These are phyloP conservation scores for Aspergillus homomorphus DNA, from an alignment of 495 filamentous ascomycete species.

Conservation along the genomic window DNA sequence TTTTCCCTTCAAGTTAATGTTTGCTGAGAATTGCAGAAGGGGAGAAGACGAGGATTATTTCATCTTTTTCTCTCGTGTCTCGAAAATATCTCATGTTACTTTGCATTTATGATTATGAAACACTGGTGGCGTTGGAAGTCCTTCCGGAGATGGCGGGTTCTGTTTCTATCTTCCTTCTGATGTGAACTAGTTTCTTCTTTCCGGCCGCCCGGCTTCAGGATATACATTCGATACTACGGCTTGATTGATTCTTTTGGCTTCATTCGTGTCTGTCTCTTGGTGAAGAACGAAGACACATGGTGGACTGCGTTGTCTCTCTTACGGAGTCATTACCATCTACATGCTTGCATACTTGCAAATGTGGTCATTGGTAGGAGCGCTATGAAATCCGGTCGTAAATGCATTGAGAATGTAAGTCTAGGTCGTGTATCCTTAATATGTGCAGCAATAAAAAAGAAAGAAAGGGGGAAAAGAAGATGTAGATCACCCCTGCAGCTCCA, in stretches of 20 bases:
- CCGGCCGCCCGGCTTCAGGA: slow-evolving; percentile 4
- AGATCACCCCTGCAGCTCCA: slow-evolving; percentile 7
- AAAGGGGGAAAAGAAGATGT: too few species aligned
- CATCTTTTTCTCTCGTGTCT: slow-evolving; percentile 16
- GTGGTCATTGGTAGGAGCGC: neutral
- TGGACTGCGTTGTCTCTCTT: neutral
- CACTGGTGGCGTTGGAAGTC: slow-evolving; percentile 27
- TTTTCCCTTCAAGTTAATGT: neutral
- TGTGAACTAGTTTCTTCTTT: slow-evolving; percentile 24
- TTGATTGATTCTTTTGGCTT: neutral
- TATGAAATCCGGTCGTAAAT: neutral
- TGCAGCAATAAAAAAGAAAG: too few species aligned
- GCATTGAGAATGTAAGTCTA: neutral
- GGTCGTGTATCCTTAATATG: neutral
- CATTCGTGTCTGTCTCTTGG: neutral
- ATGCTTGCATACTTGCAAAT: neutral
- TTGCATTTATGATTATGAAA: slow-evolving; percentile 25
- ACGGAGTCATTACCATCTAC: neutral
- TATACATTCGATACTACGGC: neutral
- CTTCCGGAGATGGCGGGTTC: slow-evolving; percentile 29
- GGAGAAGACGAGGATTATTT: neutral
- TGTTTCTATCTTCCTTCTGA: slow-evolving; percentile 24
- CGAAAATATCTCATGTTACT: slow-evolving; percentile 20
- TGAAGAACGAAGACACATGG: neutral
- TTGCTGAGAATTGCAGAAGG: neutral